A percentile compares a stretch with the other conserved stretches of the same genome.
These are phyloP conservation scores for Taiozyma sp. DNA, from an alignment of 1,139 yeast genomes.

Conservation along the genomic window DNA sequence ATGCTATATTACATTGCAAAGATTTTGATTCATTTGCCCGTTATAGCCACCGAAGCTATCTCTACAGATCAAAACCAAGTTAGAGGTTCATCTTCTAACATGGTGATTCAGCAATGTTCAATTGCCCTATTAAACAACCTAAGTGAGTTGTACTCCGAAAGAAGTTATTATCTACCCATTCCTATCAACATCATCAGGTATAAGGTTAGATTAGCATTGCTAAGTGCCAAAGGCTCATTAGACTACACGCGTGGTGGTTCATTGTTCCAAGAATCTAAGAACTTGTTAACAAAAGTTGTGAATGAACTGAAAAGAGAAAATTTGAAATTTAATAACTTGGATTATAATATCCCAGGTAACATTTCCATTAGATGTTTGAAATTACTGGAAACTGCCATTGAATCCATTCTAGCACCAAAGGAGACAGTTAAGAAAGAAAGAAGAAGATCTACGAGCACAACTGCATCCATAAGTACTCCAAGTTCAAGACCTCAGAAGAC, in stretches of 20 bases:
- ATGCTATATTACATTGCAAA: constrained; percentile 77
- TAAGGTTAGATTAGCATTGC: constrained; percentile 59
- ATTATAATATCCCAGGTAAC: constrained; percentile 50
- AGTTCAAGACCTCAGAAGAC: constrained; percentile 1
- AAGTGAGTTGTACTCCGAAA: constrained; percentile 41
- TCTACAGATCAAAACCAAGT: constrained; percentile 34
- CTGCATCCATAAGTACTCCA: constrained; percentile 4
- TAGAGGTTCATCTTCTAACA: constrained; percentile 51
- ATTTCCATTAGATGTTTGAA: constrained; percentile 52
- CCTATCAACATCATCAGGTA: constrained; percentile 72
- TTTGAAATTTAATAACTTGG: constrained; percentile 22
- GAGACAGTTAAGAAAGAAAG: neutral
- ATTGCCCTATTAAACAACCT: constrained; percentile 60
- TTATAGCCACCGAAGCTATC: constrained; percentile 44
- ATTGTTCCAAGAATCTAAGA: constrained; percentile 63
- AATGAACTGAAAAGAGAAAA: constrained; percentile 47
- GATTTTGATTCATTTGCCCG: constrained; percentile 74
- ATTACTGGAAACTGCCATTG: constrained; percentile 53
- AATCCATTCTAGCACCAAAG: constrained; percentile 40
- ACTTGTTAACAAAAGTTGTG: constrained; percentile 45
- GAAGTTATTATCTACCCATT: constrained; percentile 49
- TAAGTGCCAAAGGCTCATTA: constrained; percentile 75
- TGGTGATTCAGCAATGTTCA: constrained; percentile 74
- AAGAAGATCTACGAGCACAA: neutral
- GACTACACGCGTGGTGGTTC: constrained; percentile 87